Percentiles rank a stretch among this genome's conserved stretches.
Evolutionary conservation across 352 stramenopile species (phyloP).

Genomic region (Globisporangium ultimum): DNA sequence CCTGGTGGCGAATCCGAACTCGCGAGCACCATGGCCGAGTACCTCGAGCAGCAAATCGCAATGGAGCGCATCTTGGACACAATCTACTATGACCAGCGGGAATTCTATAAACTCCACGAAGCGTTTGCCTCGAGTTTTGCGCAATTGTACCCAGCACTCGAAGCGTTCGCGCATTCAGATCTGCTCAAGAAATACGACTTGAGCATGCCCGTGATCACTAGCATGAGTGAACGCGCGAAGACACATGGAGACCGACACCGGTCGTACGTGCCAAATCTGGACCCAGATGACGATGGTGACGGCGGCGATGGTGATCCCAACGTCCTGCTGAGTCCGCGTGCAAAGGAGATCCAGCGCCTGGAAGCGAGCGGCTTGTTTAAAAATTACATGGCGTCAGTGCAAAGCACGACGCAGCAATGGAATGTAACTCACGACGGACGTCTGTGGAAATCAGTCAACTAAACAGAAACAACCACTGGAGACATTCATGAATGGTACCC

Average conservation of each 20-base stretch:
- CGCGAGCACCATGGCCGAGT: slow-evolving; percentile 24
- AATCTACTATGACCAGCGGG: slow-evolving; percentile 68
- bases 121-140: slow-evolving; percentile 41
- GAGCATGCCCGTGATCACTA: slow-evolving; percentile 25
- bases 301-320: too few relatives aligned
- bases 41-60: slow-evolving; percentile 44
- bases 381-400: slow-evolving; percentile 32
- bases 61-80: slow-evolving; percentile 60
- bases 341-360: slow-evolving; percentile 17
- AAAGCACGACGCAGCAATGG: slow-evolving; percentile 42
- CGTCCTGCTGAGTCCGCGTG: slow-evolving; percentile 17
- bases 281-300: slow-evolving; percentile 22
- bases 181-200: slow-evolving; percentile 33
- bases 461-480: not conserved
- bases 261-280: slow-evolving; percentile 21
- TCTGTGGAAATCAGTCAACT: slow-evolving; percentile 18
- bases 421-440: slow-evolving; percentile 41
- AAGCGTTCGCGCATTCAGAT: slow-evolving; percentile 24
- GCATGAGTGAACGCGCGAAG: slow-evolving; percentile 10
- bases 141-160: slow-evolving; percentile 27
- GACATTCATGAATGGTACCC: not conserved
- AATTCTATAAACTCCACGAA: slow-evolving; percentile 34
- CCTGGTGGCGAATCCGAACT: slow-evolving; percentile 38
- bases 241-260: slow-evolving; percentile 6
- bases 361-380: slow-evolving; percentile 23